Conservation (phyloP, 441 rosid species). For the Gossypium gossypioides region DNA sequence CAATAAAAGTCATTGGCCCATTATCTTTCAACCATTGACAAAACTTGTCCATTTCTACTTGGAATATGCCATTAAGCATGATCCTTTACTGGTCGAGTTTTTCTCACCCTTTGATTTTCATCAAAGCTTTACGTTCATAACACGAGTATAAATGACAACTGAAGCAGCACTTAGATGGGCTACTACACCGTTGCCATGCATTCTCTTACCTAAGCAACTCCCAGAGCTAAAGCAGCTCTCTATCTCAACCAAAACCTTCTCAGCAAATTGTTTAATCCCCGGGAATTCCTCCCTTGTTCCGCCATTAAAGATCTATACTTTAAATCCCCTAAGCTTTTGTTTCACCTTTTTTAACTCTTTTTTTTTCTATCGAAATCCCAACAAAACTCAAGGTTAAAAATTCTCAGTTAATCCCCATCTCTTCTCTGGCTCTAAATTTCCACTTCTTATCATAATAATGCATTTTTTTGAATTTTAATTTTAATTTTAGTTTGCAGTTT, state of each 20-base stretch:
- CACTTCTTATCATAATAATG: not conserved
- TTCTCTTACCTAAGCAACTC: not conserved
- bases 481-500: not conserved
- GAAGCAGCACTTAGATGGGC: not conserved
- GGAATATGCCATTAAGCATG: not conserved
- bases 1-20: not conserved
- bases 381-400: not conserved
- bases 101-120: not conserved
- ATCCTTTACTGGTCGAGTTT: not conserved
- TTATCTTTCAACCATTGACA: not conserved
- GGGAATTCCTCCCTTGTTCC: conserved; percentile 8
- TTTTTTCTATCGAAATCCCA: not conserved
- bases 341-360: conserved; percentile 10
- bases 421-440: not conserved
- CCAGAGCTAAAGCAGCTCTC: not conserved
- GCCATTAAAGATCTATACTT: conserved; percentile 23
- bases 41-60: not conserved
- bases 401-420: not conserved
- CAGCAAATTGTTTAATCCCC: conserved; percentile 4
- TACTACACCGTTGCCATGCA: not conserved
- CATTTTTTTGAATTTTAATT: not conserved
- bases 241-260: not conserved
- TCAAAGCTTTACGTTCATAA: not conserved
- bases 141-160: not conserved
- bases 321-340: not conserved